phyloP scores from a whole-genome alignment of 2,329 filamentous ascomycete species.

The Huntiella moniliformis region DNA sequence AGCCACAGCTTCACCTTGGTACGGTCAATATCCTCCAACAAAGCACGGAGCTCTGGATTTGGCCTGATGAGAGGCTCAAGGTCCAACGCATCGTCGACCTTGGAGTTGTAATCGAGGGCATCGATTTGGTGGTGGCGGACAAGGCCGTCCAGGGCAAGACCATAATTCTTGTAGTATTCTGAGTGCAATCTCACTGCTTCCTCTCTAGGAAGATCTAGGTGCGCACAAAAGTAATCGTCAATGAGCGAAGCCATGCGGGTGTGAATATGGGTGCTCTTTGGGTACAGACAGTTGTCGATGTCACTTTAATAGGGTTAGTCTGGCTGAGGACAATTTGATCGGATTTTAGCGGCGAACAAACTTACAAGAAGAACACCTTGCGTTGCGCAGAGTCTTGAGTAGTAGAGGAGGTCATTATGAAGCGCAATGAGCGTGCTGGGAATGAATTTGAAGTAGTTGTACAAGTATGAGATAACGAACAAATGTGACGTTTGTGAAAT shows the following conservation, averaged over 20 bases:
- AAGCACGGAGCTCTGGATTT: slow-evolving; percentile 49
- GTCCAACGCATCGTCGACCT: slow-evolving; percentile 88
- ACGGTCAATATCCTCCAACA: slow-evolving; percentile 68
- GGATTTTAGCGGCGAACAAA: neutral
- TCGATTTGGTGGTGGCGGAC: slow-evolving; percentile 91
- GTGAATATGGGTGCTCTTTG: slow-evolving; percentile 69
- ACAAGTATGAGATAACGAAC: no score
- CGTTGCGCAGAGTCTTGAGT: neutral
- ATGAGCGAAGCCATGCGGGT: slow-evolving; percentile 80
- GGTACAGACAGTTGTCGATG: slow-evolving; percentile 95
- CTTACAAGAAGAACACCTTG: slow-evolving; percentile 3
- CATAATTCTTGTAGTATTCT: slow-evolving; percentile 90
- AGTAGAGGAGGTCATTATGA: neutral
- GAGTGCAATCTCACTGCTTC: slow-evolving; percentile 75
- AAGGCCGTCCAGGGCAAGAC: slow-evolving; percentile 88
- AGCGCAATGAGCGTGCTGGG: no score
- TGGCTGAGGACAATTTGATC: neutral
- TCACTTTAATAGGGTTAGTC: slow-evolving; percentile 41
- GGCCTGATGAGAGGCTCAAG: slow-evolving; percentile 70
- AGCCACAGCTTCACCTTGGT: slow-evolving; percentile 80
- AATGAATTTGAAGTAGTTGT: no score
- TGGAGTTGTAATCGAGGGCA: slow-evolving; percentile 78
- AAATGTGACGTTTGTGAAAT: neutral
- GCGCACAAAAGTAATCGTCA: slow-evolving; percentile 39
- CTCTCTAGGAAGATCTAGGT: slow-evolving; percentile 53